A percentile compares a stretch with the other conserved stretches of the same genome.
These are phyloP conservation scores for Filobasidium floriforme DNA, from an alignment of 768 basidiomycete species.

Conservation along the genomic window DNA sequence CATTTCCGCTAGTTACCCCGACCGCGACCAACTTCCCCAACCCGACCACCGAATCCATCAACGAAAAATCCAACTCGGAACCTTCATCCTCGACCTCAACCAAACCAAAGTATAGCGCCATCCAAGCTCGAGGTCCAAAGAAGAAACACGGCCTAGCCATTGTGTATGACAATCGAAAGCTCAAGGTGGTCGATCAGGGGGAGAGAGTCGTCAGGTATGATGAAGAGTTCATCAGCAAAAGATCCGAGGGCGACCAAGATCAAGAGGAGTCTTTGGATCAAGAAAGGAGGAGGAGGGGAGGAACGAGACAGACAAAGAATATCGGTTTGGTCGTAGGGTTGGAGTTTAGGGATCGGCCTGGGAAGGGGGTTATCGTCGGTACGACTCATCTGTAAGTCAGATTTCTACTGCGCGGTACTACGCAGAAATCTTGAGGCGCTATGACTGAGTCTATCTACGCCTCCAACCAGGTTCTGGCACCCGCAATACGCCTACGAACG, in stretches of 20 bases:
- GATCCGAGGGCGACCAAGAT: conserved; percentile 56
- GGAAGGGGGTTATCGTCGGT: conserved; percentile 62
- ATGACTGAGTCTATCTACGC: neutral
- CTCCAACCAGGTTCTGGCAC: conserved; percentile 68
- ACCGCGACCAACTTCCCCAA: too few relatives aligned
- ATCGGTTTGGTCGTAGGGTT: conserved; percentile 70
- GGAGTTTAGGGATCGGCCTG: conserved; percentile 45
- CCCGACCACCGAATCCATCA: too few relatives aligned
- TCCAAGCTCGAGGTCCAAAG: conserved; percentile 60
- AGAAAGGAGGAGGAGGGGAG: conserved; percentile 32
- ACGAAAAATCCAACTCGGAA: conserved; percentile 37
- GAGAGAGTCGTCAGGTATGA: conserved; percentile 63
- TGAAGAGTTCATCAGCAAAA: conserved; percentile 53
- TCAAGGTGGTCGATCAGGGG: conserved; percentile 50
- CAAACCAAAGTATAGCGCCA: conserved; percentile 53
- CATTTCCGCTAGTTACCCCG: conserved; percentile 27
- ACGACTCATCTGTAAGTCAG: conserved; percentile 65
- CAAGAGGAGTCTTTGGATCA: conserved; percentile 42
- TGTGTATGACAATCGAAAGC: conserved; percentile 57
- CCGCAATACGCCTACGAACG: conserved; percentile 79
- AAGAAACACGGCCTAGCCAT: conserved; percentile 86
- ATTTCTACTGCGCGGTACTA: neutral
- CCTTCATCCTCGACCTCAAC: conserved; percentile 48
- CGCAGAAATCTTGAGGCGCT: too few relatives aligned
- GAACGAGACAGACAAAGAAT: conserved; percentile 51